These are phyloP conservation scores for Santalum album DNA, from an alignment of 164 flowering plant genomes.

Conservation along the genomic window DNA sequence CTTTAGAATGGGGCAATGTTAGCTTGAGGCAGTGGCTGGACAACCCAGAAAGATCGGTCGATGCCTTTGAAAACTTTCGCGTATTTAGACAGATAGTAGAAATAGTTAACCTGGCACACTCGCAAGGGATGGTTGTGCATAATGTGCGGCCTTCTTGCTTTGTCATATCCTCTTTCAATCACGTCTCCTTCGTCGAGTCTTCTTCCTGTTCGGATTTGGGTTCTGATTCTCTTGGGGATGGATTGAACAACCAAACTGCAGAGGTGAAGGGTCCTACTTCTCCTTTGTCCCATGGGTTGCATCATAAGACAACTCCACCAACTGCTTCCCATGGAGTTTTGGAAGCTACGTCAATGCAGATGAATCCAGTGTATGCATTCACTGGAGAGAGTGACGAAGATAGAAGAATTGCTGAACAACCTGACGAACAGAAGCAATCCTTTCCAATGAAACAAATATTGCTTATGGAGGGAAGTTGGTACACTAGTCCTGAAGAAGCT, in stretches of 20 bases:
- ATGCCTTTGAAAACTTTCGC: slow-evolving; percentile 72
- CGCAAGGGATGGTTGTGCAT: slow-evolving; percentile 73
- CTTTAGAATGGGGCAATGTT: slow-evolving; percentile 49
- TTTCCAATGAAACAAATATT: slow-evolving; percentile 77
- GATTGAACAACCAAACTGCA: slow-evolving; percentile 22
- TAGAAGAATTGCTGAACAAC: slow-evolving; percentile 22
- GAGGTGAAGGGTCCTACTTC: slow-evolving; percentile 28
- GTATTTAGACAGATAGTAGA: slow-evolving; percentile 84
- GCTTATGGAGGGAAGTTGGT: slow-evolving; percentile 78
- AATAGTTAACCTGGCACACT: slow-evolving; percentile 74
- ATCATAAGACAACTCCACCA: slow-evolving; percentile 8
- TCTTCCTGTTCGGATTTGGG: slow-evolving; percentile 91
- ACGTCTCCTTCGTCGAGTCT: slow-evolving; percentile 84
- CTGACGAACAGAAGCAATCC: slow-evolving; percentile 33
- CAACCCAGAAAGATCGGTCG: slow-evolving; percentile 59
- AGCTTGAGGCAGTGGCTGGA: slow-evolving; percentile 96
- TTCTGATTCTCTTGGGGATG: slow-evolving; percentile 64
- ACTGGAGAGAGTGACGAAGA: slow-evolving; percentile 24
- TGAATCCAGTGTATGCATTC: slow-evolving; percentile 26
- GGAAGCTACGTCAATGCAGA: slow-evolving; percentile 47
- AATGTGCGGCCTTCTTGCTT: slow-evolving; percentile 96
- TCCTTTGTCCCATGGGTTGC: slow-evolving; percentile 18
- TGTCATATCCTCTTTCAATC: slow-evolving; percentile 84
- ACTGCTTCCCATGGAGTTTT: slow-evolving; percentile 22
- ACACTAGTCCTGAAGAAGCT: slow-evolving; percentile 85